A percentile compares a stretch with the other conserved stretches of the same genome.
phyloP scores from a whole-genome alignment of 1,284 basidiomycete species.

The Austroboletus rostrupii region DNA sequence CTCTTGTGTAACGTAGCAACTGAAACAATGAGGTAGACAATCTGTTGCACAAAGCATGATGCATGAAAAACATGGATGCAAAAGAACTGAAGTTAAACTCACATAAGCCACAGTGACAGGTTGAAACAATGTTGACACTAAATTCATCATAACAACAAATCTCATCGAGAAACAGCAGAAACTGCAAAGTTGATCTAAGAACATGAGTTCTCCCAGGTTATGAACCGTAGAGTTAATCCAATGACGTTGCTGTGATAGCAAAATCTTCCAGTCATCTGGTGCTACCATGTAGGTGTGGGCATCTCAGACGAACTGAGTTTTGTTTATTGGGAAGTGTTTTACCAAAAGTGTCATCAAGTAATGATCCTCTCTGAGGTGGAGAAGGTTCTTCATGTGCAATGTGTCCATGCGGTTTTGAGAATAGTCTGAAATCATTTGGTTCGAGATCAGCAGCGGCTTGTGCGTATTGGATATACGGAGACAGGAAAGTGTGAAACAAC shows the following conservation, averaged over 20 bases:
- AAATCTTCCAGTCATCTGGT: constrained; percentile 89
- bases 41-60: constrained; percentile 41
- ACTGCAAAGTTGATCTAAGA: constrained; percentile 90
- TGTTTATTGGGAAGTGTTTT: constrained; percentile 89
- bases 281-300: constrained; percentile 91
- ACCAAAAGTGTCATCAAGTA: constrained; percentile 94
- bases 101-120: constrained; percentile 95
- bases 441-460: constrained; percentile 85
- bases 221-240: constrained; percentile 99
- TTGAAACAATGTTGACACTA: constrained; percentile 81
- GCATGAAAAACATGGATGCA: constrained; percentile 9
- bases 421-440: constrained; percentile 88
- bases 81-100: constrained; percentile 34
- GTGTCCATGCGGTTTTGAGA: constrained; percentile 97
- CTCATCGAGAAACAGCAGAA: constrained; percentile 99
- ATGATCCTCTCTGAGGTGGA: constrained; percentile 97
- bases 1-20: constrained; percentile 60
- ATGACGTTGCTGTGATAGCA: constrained; percentile 95
- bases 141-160: constrained; percentile 95
- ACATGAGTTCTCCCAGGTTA: constrained; percentile 91
- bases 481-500: constrained; percentile 95
- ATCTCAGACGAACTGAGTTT: constrained; percentile 93
- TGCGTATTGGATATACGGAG: constrained; percentile 90
- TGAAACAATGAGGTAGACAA: constrained; percentile 82
- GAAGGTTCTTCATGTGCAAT: constrained; percentile 93